These are phyloP conservation scores for Acacia confusa DNA, from an alignment of 306 rosid species.

Conservation along the genomic window DNA sequence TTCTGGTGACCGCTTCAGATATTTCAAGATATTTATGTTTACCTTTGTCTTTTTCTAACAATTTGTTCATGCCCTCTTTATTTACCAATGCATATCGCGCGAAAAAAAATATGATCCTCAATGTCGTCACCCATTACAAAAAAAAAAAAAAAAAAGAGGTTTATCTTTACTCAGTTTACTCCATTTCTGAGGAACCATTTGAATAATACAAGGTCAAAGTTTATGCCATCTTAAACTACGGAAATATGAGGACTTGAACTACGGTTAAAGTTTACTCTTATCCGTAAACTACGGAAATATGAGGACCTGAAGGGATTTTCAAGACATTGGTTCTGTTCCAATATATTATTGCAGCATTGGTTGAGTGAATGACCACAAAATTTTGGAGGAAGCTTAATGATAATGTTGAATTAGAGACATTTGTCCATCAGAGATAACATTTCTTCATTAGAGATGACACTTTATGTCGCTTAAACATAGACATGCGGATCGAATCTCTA, in stretches of 20 bases:
- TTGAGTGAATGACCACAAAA: neutral
- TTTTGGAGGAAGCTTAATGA: neutral
- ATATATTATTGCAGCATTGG: neutral
- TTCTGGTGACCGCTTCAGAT: neutral
- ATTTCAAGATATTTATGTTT: conserved; percentile 27
- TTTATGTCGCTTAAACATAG: neutral
- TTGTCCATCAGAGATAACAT: neutral
- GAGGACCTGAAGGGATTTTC: neutral
- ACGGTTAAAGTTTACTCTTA: no score
- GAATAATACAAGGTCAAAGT: neutral
- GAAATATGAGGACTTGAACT: neutral
- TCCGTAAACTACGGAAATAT: neutral
- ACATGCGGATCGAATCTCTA: neutral
- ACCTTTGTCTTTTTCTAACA: conserved; percentile 20
- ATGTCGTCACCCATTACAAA: neutral
- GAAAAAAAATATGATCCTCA: neutral
- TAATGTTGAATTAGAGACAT: neutral
- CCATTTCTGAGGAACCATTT: neutral
- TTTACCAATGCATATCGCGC: neutral
- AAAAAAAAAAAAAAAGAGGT: neutral
- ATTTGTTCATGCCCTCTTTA: neutral
- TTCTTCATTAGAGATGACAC: neutral
- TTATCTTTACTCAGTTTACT: neutral
- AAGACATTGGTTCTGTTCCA: neutral
- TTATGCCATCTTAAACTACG: neutral